Conservation (phyloP, 2,329 filamentous ascomycete species). For the Raffaelea albimanens region DNA sequence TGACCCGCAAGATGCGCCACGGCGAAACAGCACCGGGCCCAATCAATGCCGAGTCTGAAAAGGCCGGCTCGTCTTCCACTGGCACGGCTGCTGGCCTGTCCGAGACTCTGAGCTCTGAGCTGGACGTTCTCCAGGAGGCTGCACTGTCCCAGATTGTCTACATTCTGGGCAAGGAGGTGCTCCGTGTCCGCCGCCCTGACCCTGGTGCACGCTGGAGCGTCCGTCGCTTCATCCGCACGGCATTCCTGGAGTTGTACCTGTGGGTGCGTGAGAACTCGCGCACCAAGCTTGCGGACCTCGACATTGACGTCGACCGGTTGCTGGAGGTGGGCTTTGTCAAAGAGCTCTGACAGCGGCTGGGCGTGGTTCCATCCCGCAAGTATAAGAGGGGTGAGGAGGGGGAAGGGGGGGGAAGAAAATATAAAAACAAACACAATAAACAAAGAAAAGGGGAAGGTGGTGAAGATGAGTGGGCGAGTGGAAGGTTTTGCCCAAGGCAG, state of each 20-base stretch:
- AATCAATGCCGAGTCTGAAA: background rate
- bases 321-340: conserved; percentile 64
- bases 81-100: background rate
- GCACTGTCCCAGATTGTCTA: conserved; percentile 41
- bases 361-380: no score
- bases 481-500: no score
- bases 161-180: conserved; percentile 53
- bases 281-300: conserved; percentile 55
- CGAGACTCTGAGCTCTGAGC: conserved; percentile 19
- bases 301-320: conserved; percentile 48
- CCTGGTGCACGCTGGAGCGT: background rate
- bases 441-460: no score
- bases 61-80: background rate
- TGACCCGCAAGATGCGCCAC: conserved; percentile 24
- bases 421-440: no score
- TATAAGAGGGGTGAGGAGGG: no score
- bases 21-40: background rate
- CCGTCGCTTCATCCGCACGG: conserved; percentile 29
- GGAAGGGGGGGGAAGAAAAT: no score
- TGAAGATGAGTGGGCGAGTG: no score
- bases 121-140: conserved; percentile 33
- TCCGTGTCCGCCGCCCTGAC: conserved; percentile 33
- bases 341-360: conserved; percentile 36
- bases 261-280: conserved; percentile 58
- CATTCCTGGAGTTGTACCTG: conserved; percentile 46